phyloP scores from a whole-genome alignment of 2,329 filamentous ascomycete genomes.

The Lecanoromycetidae sp. region DNA sequence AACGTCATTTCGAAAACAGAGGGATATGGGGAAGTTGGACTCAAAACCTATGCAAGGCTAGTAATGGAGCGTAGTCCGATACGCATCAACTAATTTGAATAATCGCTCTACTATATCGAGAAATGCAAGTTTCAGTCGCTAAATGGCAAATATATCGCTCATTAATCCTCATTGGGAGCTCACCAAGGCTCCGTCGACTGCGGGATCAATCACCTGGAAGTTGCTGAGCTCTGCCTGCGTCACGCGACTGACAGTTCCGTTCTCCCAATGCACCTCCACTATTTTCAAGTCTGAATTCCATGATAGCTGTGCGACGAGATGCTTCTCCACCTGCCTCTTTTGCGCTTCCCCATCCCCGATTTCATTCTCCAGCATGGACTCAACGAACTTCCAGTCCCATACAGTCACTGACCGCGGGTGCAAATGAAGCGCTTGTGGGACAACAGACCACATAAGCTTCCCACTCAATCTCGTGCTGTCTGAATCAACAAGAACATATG shows the following conservation, averaged over 20 bases:
- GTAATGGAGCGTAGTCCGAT: too few relatives aligned
- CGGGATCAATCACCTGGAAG: too few relatives aligned
- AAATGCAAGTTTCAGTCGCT: too few relatives aligned
- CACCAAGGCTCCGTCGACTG: too few relatives aligned
- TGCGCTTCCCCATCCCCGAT: not conserved
- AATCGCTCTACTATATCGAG: too few relatives aligned
- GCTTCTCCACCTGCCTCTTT: not conserved
- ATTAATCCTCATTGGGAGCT: too few relatives aligned
- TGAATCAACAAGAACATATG: not conserved
- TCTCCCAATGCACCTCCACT: not conserved
- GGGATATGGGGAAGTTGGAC: too few relatives aligned
- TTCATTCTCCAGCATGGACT: not conserved
- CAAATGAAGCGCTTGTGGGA: not conserved
- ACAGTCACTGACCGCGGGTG: constrained; percentile 5
- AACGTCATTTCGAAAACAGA: too few relatives aligned
- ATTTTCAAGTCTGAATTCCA: constrained; percentile 1
- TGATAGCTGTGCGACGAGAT: not conserved
- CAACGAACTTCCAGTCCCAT: constrained; percentile 15
- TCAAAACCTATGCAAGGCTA: too few relatives aligned
- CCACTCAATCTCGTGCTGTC: not conserved
- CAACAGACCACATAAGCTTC: not conserved
- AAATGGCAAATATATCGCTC: too few relatives aligned
- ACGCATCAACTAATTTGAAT: too few relatives aligned
- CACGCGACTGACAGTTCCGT: not conserved
- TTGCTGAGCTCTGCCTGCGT: not conserved